phyloP scores from a whole-genome alignment of 2,329 filamentous ascomycete genomes.

The Microdochium trichocladiopsis region DNA sequence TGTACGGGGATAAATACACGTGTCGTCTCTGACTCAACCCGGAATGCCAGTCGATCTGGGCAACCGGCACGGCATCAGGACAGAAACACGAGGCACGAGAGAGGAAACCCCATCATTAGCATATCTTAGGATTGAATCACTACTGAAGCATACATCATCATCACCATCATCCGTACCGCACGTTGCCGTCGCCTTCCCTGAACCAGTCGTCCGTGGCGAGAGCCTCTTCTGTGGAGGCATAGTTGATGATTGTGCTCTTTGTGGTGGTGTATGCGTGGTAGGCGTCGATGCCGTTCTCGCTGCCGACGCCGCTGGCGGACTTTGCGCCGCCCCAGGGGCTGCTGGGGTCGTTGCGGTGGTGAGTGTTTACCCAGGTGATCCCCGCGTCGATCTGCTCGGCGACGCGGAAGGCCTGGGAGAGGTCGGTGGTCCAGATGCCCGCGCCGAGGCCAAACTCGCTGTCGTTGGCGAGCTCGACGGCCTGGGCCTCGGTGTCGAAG shows the following conservation, averaged over 20 bases:
- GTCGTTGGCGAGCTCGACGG: slow-evolving; percentile 63
- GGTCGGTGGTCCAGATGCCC: slow-evolving; percentile 67
- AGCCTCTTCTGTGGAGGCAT: slow-evolving; percentile 46
- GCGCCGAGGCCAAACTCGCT: slow-evolving; percentile 72
- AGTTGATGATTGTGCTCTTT: slow-evolving; percentile 66
- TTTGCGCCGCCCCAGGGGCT: slow-evolving; percentile 64
- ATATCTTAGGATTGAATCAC: background rate
- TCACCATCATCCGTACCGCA: slow-evolving; percentile 48
- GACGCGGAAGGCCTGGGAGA: slow-evolving; percentile 67
- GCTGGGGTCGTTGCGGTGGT: slow-evolving; percentile 66
- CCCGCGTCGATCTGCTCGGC: slow-evolving; percentile 65
- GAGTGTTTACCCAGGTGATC: slow-evolving; percentile 50
- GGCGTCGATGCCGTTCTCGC: slow-evolving; percentile 64
- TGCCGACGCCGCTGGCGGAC: slow-evolving; percentile 58
- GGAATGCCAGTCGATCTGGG: too few relatives aligned
- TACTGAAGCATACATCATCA: too few relatives aligned
- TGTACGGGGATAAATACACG: background rate
- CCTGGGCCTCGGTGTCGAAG: slow-evolving; percentile 68
- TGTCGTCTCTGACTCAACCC: too few relatives aligned
- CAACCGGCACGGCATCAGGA: too few relatives aligned
- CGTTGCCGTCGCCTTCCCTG: slow-evolving; percentile 44
- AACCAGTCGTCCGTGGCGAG: slow-evolving; percentile 61
- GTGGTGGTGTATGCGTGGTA: slow-evolving; percentile 51
- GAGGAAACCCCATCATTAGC: too few relatives aligned
- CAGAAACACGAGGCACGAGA: too few relatives aligned